Base-by-base conservation (phyloP, 2,329 filamentous ascomycete species). In the Iodosphaeria phyllophila region DNA sequence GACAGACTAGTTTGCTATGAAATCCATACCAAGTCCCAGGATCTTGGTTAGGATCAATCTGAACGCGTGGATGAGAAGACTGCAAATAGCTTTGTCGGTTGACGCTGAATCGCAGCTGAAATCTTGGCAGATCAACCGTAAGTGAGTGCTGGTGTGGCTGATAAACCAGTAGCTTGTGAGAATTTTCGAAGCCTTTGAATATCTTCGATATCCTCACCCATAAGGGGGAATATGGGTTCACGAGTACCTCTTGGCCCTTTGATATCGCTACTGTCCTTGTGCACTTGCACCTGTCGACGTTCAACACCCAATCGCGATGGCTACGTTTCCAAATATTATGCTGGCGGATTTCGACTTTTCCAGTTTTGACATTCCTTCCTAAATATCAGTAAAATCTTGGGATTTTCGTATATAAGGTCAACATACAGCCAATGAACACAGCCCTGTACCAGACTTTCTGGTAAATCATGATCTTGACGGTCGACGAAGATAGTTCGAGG, bases 361-460 rank as follows among this genome's bases (percentile, higher is more conserved):
- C 46, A 2, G 43, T 26, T 45, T 2, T 30, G 4, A 40, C 26
- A 16, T 42, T 32, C 4, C 5, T 38, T 21, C 0, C 39, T 0
- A 19, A 12, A 12, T 34, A 0, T 24, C 20, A 35, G 29, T 8
- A 5, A 21, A 8, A 9, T 13, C 6, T 12, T 9, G 22, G 13
- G 10, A 6, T 16, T 8, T 4, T 3, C 7, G 8, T n/a, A 15
- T 8, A 18, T 2, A 7, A n/a, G n/a, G n/a, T n/a, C n/a, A n/a
- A 68, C 18, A 26, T 71, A 48, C 4, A 74, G 44, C 67, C 69
- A 76, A 31, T 77, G 70, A 0, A 61, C 48, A 24, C 62, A 73
- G 5, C 55, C 43, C 0, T 60, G 40, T 0, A 70, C 31, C 0
- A 77, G 45, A 0, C 50, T 38, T 0, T 33, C 33, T 0, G 71